Conservation (phyloP, 345 rosid genomes). For the Boechera divaricarpa region DNA sequence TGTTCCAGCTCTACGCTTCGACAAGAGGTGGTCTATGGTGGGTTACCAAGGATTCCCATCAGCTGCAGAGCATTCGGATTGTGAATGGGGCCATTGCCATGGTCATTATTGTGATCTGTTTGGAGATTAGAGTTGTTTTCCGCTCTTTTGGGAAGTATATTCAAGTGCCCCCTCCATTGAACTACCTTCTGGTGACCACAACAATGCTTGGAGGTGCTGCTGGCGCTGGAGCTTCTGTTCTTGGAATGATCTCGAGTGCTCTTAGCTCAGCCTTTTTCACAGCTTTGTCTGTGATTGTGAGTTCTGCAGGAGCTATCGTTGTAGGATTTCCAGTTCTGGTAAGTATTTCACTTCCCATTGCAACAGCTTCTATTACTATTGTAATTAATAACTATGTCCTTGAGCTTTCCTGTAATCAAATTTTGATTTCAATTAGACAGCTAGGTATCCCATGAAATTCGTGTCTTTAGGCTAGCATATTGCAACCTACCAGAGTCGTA, state of each 20-base stretch:
- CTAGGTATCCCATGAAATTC: conserved; percentile 14
- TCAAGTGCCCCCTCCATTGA: conserved; percentile 92
- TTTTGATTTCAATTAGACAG: background rate
- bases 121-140: conserved; percentile 96
- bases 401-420: conserved; percentile 17
- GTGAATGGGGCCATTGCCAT: conserved; percentile 92
- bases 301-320: conserved; percentile 93
- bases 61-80: conserved; percentile 76
- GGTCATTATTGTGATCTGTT: conserved; percentile 79
- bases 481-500: conserved; percentile 6
- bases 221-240: conserved; percentile 83
- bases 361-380: background rate
- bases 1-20: conserved; percentile 91
- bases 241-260: conserved; percentile 89
- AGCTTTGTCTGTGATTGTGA: conserved; percentile 79
- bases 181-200: conserved; percentile 82
- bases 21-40: conserved; percentile 96
- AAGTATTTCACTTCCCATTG: conserved; percentile 41
- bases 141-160: conserved; percentile 93
- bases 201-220: conserved; percentile 96
- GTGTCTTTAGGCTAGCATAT: conserved; percentile 22
- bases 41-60: conserved; percentile 76
- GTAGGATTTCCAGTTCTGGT: conserved; percentile 93
- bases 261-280: conserved; percentile 76
- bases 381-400: background rate